Percentiles rank a stretch among this genome's conserved stretches.
phyloP scores from a whole-genome alignment of 768 basidiomycete species.

The Panellus pusillus region DNA sequence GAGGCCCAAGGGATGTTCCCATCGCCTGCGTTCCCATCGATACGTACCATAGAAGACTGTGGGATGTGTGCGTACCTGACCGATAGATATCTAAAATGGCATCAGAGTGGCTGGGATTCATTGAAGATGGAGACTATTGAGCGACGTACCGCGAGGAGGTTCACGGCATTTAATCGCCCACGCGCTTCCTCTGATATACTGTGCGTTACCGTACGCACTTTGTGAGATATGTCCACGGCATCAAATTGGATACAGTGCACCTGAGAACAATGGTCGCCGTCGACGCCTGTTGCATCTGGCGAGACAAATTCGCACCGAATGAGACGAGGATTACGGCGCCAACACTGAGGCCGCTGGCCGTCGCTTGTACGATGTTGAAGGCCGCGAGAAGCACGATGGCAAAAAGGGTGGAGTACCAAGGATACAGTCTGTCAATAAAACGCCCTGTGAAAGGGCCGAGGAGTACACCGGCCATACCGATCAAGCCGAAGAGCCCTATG shows the following conservation, averaged over 20 bases:
- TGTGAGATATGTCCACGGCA: neutral
- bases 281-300: conserved; percentile 72
- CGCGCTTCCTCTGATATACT: conserved; percentile 51
- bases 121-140: neutral
- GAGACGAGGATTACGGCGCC: conserved; percentile 69
- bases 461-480: conserved; percentile 74
- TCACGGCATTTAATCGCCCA: conserved; percentile 74
- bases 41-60: neutral
- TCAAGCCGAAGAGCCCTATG: conserved; percentile 74
- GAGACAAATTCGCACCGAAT: conserved; percentile 67
- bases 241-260: conserved; percentile 30
- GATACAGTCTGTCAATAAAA: conserved; percentile 68
- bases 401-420: conserved; percentile 73
- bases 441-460: conserved; percentile 70
- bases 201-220: neutral
- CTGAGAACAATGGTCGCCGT: conserved; percentile 58
- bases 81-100: conserved; percentile 58
- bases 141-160: conserved; percentile 60
- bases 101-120: neutral
- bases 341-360: conserved; percentile 67
- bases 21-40: too few species aligned
- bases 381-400: conserved; percentile 49
- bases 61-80: conserved; percentile 54
- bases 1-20: conserved; percentile 74
- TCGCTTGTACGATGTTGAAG: conserved; percentile 64